Base-by-base conservation (phyloP, 2,329 filamentous ascomycete genomes). In the Apiospora pterosperma region DNA sequence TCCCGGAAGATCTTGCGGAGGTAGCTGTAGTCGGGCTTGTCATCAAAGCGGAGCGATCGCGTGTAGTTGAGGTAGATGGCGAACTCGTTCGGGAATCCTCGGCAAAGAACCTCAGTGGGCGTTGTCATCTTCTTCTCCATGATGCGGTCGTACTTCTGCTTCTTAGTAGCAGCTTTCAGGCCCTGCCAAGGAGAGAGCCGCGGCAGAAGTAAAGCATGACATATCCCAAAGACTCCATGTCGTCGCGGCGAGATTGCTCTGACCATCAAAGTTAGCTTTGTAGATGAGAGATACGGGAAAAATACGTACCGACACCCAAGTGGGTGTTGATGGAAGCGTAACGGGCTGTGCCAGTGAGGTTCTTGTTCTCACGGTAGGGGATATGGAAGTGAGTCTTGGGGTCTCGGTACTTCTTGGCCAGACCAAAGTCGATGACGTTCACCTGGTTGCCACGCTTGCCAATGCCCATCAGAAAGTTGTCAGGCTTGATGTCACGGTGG, bases 81-180 rank as follows among this genome's bases (percentile, higher is more conserved):
- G 74, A 99, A 99, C 83, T 99, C 96, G 80, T 98, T 97, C 74
- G 96, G 96, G 85, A 99, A 98, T 71, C 96, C 96, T 79, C 95
- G 93, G 90, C 96, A 99, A 61, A 99, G 92, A 60, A 97, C 94
- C 82, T 99, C 95, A 73, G 95, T 98, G 10, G 96, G 94, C 3
- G 96, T 99, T 16, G 96, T 99, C 96, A 98, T 98, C 92, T 99
- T 99, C 90, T 99, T 99, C 87, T 99, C 96, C 95, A 98, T 98
- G 83, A 99, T 99, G 70, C 95, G 90, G 82, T 99, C 96, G 78
- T 99, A 98, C 85, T 99, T 99, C 85, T 98, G 95, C 90, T 97
- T 97, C 90, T 97, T 97, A 71, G 94, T 97, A 73, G 95, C 95
- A 83, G 95, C 95, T 88, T 97, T 97, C 63, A 97, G 86, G 64